These are phyloP conservation scores for Mimosa pudica DNA, from an alignment of 306 rosid species.

Conservation along the genomic window DNA sequence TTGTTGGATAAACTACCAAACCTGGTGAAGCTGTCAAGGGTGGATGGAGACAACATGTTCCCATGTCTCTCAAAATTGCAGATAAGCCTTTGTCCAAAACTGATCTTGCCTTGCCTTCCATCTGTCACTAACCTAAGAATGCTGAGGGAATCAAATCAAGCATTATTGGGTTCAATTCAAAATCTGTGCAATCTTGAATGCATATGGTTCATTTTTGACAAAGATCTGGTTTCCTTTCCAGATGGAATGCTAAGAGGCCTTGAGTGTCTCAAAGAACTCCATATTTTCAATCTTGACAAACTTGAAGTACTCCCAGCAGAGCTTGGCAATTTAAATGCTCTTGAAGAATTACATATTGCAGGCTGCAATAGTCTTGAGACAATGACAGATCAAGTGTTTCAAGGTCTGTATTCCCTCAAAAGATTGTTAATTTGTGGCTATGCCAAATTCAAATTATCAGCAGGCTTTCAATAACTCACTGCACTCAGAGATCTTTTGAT, in stretches of 20 bases:
- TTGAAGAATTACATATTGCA: not conserved
- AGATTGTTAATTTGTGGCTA: not conserved
- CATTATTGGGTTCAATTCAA: not conserved
- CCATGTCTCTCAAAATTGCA: not conserved
- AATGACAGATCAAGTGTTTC: slow-evolving; percentile 21
- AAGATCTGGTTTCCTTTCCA: not conserved
- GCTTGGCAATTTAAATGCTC: not conserved
- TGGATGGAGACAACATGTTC: not conserved
- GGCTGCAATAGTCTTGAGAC: not conserved
- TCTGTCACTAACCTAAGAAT: not conserved
- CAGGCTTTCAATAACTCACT: slow-evolving; percentile 28
- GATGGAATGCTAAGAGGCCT: slow-evolving; percentile 33
- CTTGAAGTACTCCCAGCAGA: slow-evolving; percentile 21
- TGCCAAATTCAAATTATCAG: slow-evolving; percentile 1
- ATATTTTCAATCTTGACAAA: not conserved
- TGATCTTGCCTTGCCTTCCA: not conserved
- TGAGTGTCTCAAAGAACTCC: slow-evolving; percentile 24
- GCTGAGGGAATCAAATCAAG: not conserved
- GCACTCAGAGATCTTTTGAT: not conserved
- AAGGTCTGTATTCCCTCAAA: slow-evolving; percentile 7
- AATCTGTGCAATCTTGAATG: slow-evolving; percentile 17
- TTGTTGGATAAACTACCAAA: not conserved
- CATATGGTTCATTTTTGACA: not conserved
- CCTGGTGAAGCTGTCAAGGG: not conserved
- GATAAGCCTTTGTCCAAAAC: not conserved